These are phyloP conservation scores for Metschnikowia matae DNA, from an alignment of 805 yeast genomes.

Conservation along the genomic window DNA sequence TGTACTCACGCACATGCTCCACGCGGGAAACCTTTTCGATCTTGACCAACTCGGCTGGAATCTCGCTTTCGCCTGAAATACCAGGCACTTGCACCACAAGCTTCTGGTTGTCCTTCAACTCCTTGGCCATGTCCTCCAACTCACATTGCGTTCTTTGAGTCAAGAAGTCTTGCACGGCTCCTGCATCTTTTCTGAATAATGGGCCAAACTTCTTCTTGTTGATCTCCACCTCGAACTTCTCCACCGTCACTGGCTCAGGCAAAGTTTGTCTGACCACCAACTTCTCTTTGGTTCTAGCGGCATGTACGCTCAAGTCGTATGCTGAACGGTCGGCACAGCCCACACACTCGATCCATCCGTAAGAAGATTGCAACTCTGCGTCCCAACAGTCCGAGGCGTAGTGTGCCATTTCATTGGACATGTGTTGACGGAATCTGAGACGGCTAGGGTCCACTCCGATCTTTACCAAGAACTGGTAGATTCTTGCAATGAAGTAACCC, in stretches of 20 bases:
- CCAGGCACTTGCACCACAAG: conserved; percentile 68
- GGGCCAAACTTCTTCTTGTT: conserved; percentile 98
- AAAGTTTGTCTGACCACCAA: conserved; percentile 89
- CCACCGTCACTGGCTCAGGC: conserved; percentile 78
- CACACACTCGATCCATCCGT: conserved; percentile 99
- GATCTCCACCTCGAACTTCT: conserved; percentile 77
- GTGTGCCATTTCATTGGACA: conserved; percentile 99
- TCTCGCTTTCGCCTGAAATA: conserved; percentile 51
- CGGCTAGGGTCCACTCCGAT: conserved; percentile 86
- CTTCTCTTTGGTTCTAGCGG: conserved; percentile 93
- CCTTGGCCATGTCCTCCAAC: conserved; percentile 69
- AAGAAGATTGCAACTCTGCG: conserved; percentile 91
- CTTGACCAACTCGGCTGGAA: conserved; percentile 66
- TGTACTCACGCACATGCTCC: conserved; percentile 91
- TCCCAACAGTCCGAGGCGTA: conserved; percentile 99
- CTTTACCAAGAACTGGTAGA: conserved; percentile 73
- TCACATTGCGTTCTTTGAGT: conserved; percentile 75
- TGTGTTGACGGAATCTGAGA: conserved; percentile 96
- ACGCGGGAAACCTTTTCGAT: conserved; percentile 76
- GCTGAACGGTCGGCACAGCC: conserved; percentile 99
- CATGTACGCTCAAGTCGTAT: conserved; percentile 91
- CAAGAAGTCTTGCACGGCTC: conserved; percentile 81
- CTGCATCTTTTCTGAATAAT: conserved; percentile 94
- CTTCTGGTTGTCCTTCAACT: conserved; percentile 58
- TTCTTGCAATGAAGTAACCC: conserved; percentile 95